phyloP scores from a whole-genome alignment of 192 early-diverging fungal species.

The Entomortierella beljakovae region DNA sequence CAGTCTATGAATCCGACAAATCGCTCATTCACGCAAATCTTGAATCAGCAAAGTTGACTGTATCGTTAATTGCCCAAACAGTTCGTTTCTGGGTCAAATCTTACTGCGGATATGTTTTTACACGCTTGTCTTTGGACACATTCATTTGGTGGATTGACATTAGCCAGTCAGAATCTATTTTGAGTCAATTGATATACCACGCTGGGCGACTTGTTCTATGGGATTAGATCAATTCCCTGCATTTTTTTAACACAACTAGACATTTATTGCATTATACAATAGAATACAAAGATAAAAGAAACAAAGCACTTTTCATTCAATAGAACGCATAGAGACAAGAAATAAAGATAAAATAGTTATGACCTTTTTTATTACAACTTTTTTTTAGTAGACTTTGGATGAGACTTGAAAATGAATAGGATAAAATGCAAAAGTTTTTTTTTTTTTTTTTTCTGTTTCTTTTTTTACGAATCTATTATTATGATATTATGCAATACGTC shows the following conservation, averaged over 20 bases:
- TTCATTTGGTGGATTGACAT: slow-evolving; percentile 52
- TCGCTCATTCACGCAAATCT: slow-evolving; percentile 2
- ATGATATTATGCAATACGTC: background rate
- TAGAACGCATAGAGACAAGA: no score
- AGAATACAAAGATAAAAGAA: no score
- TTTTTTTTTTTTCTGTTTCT: slow-evolving; percentile 1
- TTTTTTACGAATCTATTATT: background rate
- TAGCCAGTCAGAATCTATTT: slow-evolving; percentile 18
- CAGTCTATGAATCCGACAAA: slow-evolving; percentile 40
- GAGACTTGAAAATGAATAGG: no score
- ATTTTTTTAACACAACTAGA: background rate
- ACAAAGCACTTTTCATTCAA: no score
- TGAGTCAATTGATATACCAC: slow-evolving; percentile 2
- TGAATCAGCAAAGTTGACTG: background rate
- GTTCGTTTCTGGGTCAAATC: slow-evolving; percentile 26
- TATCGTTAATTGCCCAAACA: slow-evolving; percentile 19
- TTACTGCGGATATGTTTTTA: slow-evolving; percentile 29
- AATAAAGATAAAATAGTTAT: no score
- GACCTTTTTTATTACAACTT: no score
- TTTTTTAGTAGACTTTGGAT: no score
- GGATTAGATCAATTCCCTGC: background rate
- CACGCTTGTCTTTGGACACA: slow-evolving; percentile 27
- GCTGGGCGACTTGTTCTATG: background rate
- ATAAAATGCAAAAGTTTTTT: no score
- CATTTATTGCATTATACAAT: no score